Conservation (phyloP, 2,329 filamentous ascomycete species). For the Colletotrichum aenigma region DNA sequence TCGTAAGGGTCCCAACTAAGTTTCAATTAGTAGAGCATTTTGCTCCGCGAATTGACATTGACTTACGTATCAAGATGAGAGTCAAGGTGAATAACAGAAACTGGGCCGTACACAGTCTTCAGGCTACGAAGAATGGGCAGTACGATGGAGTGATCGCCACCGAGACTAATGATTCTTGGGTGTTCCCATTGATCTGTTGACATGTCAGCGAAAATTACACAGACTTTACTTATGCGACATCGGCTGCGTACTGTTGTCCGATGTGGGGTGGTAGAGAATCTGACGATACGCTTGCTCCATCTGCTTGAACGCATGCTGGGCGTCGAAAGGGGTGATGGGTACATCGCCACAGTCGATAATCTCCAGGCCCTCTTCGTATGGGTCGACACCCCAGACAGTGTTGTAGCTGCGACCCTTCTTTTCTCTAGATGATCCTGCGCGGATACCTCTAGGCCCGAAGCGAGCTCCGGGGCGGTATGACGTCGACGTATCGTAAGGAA, state of each 20-base stretch:
- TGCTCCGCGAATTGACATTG: background rate
- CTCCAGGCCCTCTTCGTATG: background rate
- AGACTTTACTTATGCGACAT: too few species aligned
- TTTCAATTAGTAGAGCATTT: background rate
- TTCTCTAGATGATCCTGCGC: conserved; percentile 80
- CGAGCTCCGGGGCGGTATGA: conserved; percentile 57
- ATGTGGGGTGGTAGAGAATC: background rate
- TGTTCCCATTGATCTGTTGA: background rate
- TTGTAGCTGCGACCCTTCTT: conserved; percentile 48
- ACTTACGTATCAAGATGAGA: background rate
- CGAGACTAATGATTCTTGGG: background rate
- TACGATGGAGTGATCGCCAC: background rate
- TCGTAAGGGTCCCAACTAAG: background rate
- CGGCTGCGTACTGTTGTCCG: background rate
- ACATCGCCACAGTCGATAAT: conserved; percentile 41
- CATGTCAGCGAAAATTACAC: background rate
- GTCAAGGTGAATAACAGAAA: background rate
- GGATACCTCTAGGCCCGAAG: conserved; percentile 87
- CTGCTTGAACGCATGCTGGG: conserved; percentile 77
- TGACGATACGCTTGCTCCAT: conserved; percentile 78
- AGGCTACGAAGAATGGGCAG: background rate
- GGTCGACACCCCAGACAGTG: background rate
- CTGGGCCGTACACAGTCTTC: background rate
- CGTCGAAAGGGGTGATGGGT: conserved; percentile 72
- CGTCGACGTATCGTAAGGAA: conserved; percentile 12